phyloP scores from a whole-genome alignment of 2,329 filamentous ascomycete genomes.

The Fusarium miscanthi region DNA sequence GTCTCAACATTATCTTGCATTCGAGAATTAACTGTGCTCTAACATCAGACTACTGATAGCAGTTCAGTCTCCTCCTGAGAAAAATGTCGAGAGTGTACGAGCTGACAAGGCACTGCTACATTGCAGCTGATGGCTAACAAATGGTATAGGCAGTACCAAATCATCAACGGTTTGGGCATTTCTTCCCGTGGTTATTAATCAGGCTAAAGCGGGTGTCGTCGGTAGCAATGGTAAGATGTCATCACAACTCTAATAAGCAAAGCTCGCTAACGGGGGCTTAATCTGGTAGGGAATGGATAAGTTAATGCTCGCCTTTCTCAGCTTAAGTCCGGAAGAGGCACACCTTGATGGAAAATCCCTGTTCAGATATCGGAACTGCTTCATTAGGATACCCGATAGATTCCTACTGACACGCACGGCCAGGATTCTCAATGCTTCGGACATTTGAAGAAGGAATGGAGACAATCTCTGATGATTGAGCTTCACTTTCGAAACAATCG shows the following conservation, averaged over 20 bases:
- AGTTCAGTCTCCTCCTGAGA: background rate
- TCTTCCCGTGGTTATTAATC: constrained; percentile 29
- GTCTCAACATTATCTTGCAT: background rate
- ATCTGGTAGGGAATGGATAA: constrained; percentile 32
- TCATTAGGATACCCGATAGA: constrained; percentile 42
- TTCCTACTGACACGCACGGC: constrained; percentile 27
- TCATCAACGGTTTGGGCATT: constrained; percentile 39
- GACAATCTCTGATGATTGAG: background rate
- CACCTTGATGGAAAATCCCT: constrained; percentile 42
- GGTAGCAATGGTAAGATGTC: constrained; percentile 33
- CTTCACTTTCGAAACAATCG: constrained; percentile 16
- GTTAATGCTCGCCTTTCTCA: constrained; percentile 38
- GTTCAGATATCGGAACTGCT: constrained; percentile 41
- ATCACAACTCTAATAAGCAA: constrained; percentile 19
- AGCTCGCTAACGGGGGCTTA: constrained; percentile 27
- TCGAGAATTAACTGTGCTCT: background rate
- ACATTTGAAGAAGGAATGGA: background rate
- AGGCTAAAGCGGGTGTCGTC: constrained; percentile 39
- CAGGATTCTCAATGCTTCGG: constrained; percentile 23
- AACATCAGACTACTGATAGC: background rate
- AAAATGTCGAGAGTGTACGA: constrained; percentile 3
- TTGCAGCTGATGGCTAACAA: constrained; percentile 37
- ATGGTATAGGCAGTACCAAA: constrained; percentile 31
- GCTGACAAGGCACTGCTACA: background rate
- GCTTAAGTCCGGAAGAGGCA: constrained; percentile 34